phyloP scores from a whole-genome alignment of 2,329 filamentous ascomycete species.

The Blastomyces silverae region DNA sequence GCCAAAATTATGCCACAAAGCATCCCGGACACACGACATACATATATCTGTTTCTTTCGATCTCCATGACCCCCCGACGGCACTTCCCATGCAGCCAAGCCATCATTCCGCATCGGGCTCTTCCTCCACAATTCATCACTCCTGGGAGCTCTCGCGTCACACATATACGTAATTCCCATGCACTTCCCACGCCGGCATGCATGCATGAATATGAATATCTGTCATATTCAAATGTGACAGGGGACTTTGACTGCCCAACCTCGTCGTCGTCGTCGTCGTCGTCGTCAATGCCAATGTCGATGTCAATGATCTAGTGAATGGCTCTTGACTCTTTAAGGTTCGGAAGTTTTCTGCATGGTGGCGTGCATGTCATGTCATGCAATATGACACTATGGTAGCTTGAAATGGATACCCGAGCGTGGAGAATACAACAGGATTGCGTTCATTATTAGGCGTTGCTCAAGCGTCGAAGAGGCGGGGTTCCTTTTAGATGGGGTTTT shows the following conservation, averaged over 20 bases:
- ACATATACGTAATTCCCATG: neutral
- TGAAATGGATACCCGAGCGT: neutral
- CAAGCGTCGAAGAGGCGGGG: neutral
- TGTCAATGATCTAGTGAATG: neutral
- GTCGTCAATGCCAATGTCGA: neutral
- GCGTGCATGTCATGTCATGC: neutral
- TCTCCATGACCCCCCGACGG: neutral
- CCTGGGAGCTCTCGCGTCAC: neutral
- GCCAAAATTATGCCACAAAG: neutral
- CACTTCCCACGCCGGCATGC: neutral
- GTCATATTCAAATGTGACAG: neutral
- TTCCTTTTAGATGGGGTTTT: neutral
- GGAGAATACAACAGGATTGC: neutral
- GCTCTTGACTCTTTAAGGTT: neutral
- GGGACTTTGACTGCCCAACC: too few species aligned
- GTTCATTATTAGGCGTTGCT: neutral
- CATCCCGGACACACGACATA: neutral
- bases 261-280: neutral
- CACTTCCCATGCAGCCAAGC: slow-evolving; percentile 6
- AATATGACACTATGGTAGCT: neutral
- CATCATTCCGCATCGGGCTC: neutral
- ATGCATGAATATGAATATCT: neutral
- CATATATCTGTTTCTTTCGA: neutral
- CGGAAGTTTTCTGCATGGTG: neutral
- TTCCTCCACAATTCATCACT: neutral